phyloP scores from a whole-genome alignment of 2,329 filamentous ascomycete species.

The Celoporthe dispersa region DNA sequence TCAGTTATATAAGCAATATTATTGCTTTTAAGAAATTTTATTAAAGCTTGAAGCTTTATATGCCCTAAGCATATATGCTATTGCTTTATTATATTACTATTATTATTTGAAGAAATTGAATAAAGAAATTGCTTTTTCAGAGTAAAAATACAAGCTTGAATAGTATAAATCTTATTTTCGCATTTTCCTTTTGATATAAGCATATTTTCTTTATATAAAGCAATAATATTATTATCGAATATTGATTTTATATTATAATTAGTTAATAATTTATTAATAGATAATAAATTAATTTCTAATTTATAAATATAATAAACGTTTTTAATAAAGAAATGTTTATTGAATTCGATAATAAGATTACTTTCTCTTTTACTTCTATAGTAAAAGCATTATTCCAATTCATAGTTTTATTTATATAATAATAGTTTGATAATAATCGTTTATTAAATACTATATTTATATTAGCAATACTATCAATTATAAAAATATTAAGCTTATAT shows the following conservation, averaged over 20 bases:
- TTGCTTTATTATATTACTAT: not conserved
- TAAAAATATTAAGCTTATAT: not conserved
- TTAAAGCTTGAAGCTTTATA: not conserved
- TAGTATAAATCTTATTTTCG: not conserved
- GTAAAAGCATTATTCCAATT: not conserved
- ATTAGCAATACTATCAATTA: not conserved
- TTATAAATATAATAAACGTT: not conserved
- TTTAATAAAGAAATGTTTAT: not conserved
- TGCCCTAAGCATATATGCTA: not conserved
- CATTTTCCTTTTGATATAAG: not conserved
- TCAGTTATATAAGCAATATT: not conserved
- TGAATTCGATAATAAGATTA: not conserved
- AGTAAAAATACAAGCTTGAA: too few species aligned
- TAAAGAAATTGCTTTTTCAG: not conserved
- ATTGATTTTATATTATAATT: not conserved
- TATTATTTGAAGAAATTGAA: not conserved
- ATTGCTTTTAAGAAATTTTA: not conserved
- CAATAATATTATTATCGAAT: not conserved
- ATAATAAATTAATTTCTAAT: not conserved
- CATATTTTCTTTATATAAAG: not conserved
- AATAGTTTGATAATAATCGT: not conserved
- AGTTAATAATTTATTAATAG: not conserved
- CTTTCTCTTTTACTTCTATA: not conserved
- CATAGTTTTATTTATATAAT: not conserved
- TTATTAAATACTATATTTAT: slow-evolving; percentile 13